phyloP scores from a whole-genome alignment of 2,329 filamentous ascomycete species.

The Colletotrichum gloeosporioides region DNA sequence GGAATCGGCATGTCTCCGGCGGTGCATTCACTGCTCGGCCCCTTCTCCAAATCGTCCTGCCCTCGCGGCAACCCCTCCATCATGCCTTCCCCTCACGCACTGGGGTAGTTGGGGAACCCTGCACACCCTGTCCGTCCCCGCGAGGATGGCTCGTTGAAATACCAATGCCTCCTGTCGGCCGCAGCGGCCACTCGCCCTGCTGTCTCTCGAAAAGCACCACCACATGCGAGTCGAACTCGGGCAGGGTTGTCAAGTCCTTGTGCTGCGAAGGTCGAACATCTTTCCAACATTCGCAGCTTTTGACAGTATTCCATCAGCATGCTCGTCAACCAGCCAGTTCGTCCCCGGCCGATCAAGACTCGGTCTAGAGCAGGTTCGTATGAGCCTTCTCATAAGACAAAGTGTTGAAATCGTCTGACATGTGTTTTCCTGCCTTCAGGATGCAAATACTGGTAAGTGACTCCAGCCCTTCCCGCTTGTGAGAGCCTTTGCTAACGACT shows the following conservation, averaged over 20 bases:
- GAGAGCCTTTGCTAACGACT: background rate
- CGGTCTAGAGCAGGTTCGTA: slow-evolving; percentile 24
- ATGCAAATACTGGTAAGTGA: slow-evolving; percentile 22
- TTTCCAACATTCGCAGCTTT: background rate
- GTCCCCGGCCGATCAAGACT: slow-evolving; percentile 21
- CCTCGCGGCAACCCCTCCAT: background rate
- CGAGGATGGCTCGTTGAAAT: background rate
- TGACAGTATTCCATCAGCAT: background rate
- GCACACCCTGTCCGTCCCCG: background rate
- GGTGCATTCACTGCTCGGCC: background rate
- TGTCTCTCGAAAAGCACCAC: background rate
- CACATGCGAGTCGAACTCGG: background rate
- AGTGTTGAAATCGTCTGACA: background rate
- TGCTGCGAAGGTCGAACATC: background rate
- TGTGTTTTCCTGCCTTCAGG: background rate
- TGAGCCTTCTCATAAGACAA: background rate
- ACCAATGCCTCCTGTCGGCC: background rate
- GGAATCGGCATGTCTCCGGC: background rate
- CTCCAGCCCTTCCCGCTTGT: background rate
- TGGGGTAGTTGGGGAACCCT: slow-evolving; percentile 20
- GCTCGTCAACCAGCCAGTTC: slow-evolving; percentile 21
- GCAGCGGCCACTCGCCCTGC: background rate
- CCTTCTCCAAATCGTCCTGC: slow-evolving; percentile 10
- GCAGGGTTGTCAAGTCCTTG: background rate
- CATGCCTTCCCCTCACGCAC: slow-evolving; percentile 13